Percentiles rank a stretch among this genome's conserved stretches.
Conservation (phyloP, 2,329 filamentous ascomycete species). For the Ustilaginoidea virens region DNA sequence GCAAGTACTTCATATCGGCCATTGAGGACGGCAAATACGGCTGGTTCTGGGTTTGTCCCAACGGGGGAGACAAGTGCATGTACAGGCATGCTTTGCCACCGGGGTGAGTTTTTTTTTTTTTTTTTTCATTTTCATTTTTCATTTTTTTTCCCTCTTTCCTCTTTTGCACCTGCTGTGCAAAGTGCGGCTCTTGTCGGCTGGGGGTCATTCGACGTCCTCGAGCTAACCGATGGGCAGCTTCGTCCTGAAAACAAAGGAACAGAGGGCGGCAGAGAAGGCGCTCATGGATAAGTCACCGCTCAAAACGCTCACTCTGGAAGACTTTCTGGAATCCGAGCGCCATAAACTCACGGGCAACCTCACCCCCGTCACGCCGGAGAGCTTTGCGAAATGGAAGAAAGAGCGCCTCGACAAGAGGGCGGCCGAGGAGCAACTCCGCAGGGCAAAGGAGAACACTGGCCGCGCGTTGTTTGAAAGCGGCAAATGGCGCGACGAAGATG, state of each 20-base stretch:
- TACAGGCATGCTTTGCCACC: conserved; percentile 92
- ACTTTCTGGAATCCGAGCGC: conserved; percentile 91
- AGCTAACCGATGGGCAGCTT: conserved; percentile 41
- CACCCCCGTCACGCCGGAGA: conserved; percentile 85
- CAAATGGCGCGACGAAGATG: conserved; percentile 64
- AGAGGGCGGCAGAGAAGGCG: conserved; percentile 88
- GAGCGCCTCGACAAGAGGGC: conserved; percentile 89
- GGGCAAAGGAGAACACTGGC: conserved; percentile 90
- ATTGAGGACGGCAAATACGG: conserved; percentile 98
- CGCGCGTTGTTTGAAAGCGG: conserved; percentile 93
- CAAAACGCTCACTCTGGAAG: conserved; percentile 87
- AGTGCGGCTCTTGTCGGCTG: too few species aligned
- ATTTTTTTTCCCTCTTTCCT: too few species aligned
- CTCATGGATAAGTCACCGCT: conserved; percentile 90
- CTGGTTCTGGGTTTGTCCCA: conserved; percentile 98
- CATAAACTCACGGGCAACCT: conserved; percentile 86
- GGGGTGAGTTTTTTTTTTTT: conserved; percentile 29
- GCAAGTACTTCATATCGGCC: conserved; percentile 95
- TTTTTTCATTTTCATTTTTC: too few species aligned
- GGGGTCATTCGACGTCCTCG: too few species aligned
- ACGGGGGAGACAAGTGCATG: conserved; percentile 95
- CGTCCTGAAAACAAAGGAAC: conserved; percentile 93
- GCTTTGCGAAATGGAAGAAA: conserved; percentile 95
- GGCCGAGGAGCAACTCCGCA: conserved; percentile 77
- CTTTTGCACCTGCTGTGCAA: too few species aligned